Conservation (phyloP, 2,329 filamentous ascomycete genomes). For the Epichloe sp. region DNA sequence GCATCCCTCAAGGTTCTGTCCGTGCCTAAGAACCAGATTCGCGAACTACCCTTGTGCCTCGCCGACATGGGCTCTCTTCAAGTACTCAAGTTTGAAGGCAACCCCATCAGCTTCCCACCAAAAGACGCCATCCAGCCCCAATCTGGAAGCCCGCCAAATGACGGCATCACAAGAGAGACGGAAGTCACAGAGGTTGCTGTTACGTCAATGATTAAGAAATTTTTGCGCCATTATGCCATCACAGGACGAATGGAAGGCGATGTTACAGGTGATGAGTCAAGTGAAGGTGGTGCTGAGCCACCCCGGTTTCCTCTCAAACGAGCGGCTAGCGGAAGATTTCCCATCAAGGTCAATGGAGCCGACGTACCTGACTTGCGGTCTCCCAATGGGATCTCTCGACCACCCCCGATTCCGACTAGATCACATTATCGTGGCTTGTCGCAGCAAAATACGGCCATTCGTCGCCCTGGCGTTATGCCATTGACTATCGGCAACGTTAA, state of each 20-base stretch:
- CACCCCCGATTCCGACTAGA: slow-evolving; percentile 61
- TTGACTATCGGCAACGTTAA: slow-evolving; percentile 55
- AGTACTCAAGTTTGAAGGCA: slow-evolving; percentile 80
- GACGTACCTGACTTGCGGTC: slow-evolving; percentile 57
- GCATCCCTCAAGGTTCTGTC: slow-evolving; percentile 81
- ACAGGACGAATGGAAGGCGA: slow-evolving; percentile 41
- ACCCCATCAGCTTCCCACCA: slow-evolving; percentile 71
- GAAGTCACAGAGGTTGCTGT: slow-evolving; percentile 50
- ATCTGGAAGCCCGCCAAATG: slow-evolving; percentile 41
- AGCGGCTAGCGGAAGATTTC: slow-evolving; percentile 51
- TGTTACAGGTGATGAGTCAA: slow-evolving; percentile 46
- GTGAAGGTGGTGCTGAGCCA: slow-evolving; percentile 61
- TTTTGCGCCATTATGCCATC: slow-evolving; percentile 38
- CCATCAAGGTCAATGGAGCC: slow-evolving; percentile 59
- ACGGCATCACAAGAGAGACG: slow-evolving; percentile 39
- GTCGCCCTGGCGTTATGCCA: slow-evolving; percentile 61
- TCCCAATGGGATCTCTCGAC: slow-evolving; percentile 44
- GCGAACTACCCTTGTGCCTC: slow-evolving; percentile 68
- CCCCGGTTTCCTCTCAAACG: slow-evolving; percentile 56
- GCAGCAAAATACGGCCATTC: slow-evolving; percentile 49
- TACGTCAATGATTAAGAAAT: slow-evolving; percentile 50
- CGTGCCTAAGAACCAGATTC: slow-evolving; percentile 74
- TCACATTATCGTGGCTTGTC: slow-evolving; percentile 71
- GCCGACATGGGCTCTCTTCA: slow-evolving; percentile 84
- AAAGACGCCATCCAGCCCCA: slow-evolving; percentile 52